Percentiles rank a stretch among this genome's conserved stretches.
Conservation (phyloP, 2,329 filamentous ascomycete genomes). For the Fusarium equiseti region DNA sequence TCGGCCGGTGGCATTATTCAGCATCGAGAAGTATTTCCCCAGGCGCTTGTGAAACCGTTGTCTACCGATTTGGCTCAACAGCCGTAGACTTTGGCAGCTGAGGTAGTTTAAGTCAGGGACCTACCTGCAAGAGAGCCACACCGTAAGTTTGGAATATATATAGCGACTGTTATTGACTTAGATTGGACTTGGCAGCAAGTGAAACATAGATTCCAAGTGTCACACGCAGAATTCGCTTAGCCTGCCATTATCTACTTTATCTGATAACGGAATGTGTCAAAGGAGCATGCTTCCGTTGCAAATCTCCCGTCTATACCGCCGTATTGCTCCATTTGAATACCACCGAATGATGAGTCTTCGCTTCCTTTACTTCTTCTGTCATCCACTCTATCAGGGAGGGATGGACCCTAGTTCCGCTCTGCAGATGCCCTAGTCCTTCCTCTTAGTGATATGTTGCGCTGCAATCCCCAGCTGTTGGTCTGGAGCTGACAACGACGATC, state of each 20-base stretch:
- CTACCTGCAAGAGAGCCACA: slow-evolving; percentile 21
- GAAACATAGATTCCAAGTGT: slow-evolving; percentile 10
- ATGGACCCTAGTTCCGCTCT: slow-evolving; percentile 16
- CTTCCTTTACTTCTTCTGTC: background rate
- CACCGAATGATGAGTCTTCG: background rate
- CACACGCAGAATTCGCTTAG: background rate
- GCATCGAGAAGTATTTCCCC: slow-evolving; percentile 23
- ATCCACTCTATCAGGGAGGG: slow-evolving; percentile 1
- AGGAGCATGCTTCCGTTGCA: slow-evolving; percentile 1
- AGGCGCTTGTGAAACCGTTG: background rate
- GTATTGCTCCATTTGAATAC: slow-evolving; percentile 10
- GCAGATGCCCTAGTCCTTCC: slow-evolving; percentile 12
- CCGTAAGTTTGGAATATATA: slow-evolving; percentile 23
- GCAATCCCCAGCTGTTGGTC: slow-evolving; percentile 21
- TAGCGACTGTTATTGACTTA: slow-evolving; percentile 8
- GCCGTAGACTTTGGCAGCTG: slow-evolving; percentile 14
- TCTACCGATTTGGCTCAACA: slow-evolving; percentile 12
- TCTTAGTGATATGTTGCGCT: slow-evolving; percentile 8
- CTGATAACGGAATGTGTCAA: slow-evolving; percentile 12
- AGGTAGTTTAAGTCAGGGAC: slow-evolving; percentile 9
- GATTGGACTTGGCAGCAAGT: slow-evolving; percentile 22
- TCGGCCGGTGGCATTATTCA: slow-evolving; percentile 22
- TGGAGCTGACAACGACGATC: slow-evolving; percentile 41
- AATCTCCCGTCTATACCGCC: slow-evolving; percentile 16
- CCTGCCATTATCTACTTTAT: background rate